Conservation (phyloP, 1,284 basidiomycete genomes). For the Ceratorhiza oryzae-sativae region DNA sequence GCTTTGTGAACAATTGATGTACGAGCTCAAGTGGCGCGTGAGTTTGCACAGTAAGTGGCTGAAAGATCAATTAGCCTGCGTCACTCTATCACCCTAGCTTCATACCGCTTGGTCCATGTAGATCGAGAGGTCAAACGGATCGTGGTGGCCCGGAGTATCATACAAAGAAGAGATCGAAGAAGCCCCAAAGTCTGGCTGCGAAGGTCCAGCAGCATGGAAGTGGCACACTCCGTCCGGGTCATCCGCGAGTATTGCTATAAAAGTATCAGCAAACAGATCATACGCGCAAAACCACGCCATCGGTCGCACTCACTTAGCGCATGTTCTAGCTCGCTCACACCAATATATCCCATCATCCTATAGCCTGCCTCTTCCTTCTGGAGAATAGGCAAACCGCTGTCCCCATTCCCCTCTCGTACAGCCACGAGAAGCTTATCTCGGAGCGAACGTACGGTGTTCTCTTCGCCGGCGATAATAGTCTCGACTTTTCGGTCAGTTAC, state of each 20-base stretch:
- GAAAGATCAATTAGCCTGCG: conserved; percentile 39
- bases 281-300: conserved; percentile 16
- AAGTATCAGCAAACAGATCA: conserved; percentile 24
- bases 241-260: conserved; percentile 75
- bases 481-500: conserved; percentile 71
- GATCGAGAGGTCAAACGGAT: conserved; percentile 83
- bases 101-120: conserved; percentile 85
- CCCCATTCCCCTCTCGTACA: conserved; percentile 69
- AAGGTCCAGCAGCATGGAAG: conserved; percentile 60
- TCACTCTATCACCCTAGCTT: conserved; percentile 41
- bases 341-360: conserved; percentile 91
- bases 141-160: conserved; percentile 56
- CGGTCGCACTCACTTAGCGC: conserved; percentile 72
- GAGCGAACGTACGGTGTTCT: conserved; percentile 76
- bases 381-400: conserved; percentile 89
- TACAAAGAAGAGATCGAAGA: conserved; percentile 67
- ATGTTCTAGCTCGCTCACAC: conserved; percentile 91
- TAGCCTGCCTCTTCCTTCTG: conserved; percentile 56
- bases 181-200: conserved; percentile 54
- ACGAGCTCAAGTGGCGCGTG: conserved; percentile 89
- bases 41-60: conserved; percentile 77
- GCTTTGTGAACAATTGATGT: conserved; percentile 90
- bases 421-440: conserved; percentile 70
- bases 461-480: conserved; percentile 68
- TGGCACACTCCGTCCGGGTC: conserved; percentile 69